Percentiles rank a stretch among this genome's conserved stretches.
These are phyloP conservation scores for Neobulgaria alba DNA, from an alignment of 2,329 filamentous ascomycete species.

Conservation along the genomic window DNA sequence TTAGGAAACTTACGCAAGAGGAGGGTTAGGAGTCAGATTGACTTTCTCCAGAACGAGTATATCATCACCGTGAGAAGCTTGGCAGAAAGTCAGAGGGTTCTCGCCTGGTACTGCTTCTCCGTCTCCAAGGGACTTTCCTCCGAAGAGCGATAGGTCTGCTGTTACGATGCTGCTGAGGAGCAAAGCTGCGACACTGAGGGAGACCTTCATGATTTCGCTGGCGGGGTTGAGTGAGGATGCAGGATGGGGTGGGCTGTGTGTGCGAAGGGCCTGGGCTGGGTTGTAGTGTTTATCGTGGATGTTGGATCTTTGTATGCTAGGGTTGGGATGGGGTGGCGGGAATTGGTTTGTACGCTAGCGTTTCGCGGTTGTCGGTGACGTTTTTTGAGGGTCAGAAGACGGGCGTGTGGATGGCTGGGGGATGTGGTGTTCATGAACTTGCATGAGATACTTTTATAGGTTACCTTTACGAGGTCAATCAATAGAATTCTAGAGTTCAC, in stretches of 20 bases:
- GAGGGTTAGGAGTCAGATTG: conserved; percentile 79
- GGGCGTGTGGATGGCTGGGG: too few species aligned
- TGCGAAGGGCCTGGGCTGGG: too few species aligned
- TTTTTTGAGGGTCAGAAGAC: not conserved
- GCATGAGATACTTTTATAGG: too few species aligned
- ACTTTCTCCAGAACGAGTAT: conserved; percentile 71
- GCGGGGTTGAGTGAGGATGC: not conserved
- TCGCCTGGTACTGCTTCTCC: conserved; percentile 49
- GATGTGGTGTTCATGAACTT: too few species aligned
- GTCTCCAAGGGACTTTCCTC: conserved; percentile 38
- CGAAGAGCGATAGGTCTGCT: conserved; percentile 37
- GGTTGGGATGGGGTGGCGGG: not conserved
- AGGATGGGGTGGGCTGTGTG: too few species aligned
- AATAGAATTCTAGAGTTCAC: too few species aligned
- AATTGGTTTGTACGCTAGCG: not conserved
- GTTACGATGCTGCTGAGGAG: conserved; percentile 28
- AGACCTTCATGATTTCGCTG: conserved; percentile 26
- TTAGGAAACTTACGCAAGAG: conserved; percentile 64
- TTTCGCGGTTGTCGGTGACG: not conserved
- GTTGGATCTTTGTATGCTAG: not conserved
- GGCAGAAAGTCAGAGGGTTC: conserved; percentile 76
- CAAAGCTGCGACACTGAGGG: conserved; percentile 19
- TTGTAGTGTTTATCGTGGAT: too few species aligned
- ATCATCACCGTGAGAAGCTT: conserved; percentile 54
- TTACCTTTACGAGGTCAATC: too few species aligned